Conservation (phyloP, 169 alveolate species). For the Hepatocystis sp. region DNA sequence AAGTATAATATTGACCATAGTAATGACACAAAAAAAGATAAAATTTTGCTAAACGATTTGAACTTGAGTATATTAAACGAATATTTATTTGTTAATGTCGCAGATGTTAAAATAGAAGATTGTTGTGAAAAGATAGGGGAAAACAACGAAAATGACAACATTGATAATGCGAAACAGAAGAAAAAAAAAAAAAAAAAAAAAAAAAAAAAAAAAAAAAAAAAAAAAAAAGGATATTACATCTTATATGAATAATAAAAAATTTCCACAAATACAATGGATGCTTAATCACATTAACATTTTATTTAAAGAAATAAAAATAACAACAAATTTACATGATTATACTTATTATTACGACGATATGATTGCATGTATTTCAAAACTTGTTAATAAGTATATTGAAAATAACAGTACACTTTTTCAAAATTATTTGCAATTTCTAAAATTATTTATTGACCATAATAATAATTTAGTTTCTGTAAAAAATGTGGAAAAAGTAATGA, state of each 20-base stretch:
- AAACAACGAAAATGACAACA: not conserved
- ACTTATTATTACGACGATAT: conserved; percentile 11
- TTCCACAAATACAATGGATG: conserved; percentile 75
- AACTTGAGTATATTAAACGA: conserved; percentile 15
- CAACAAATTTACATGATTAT: conserved; percentile 8
- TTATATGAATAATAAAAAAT: conserved; percentile 58
- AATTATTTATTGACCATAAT: conserved; percentile 52
- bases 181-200: conserved; percentile 7
- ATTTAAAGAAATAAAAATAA: conserved; percentile 38
- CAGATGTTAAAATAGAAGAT: no score
- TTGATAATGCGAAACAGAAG: not conserved
- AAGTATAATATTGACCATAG: not conserved
- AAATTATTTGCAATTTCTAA: conserved; percentile 46
- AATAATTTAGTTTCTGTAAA: conserved; percentile 16
- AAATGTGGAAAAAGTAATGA: conserved; percentile 25
- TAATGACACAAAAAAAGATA: not conserved
- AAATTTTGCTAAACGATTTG: conserved; percentile 6
- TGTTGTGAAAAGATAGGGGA: no score
- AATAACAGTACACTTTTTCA: conserved; percentile 38
- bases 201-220: conserved; percentile 30
- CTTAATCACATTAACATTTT: conserved; percentile 45
- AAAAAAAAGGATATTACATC: conserved; percentile 52
- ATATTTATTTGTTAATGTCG: not conserved
- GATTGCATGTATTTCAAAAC: not conserved
- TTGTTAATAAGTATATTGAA: conserved; percentile 66